Conservation (phyloP, 1,139 yeast genomes). For the Zygosaccharomyces pseudobailii region DNA sequence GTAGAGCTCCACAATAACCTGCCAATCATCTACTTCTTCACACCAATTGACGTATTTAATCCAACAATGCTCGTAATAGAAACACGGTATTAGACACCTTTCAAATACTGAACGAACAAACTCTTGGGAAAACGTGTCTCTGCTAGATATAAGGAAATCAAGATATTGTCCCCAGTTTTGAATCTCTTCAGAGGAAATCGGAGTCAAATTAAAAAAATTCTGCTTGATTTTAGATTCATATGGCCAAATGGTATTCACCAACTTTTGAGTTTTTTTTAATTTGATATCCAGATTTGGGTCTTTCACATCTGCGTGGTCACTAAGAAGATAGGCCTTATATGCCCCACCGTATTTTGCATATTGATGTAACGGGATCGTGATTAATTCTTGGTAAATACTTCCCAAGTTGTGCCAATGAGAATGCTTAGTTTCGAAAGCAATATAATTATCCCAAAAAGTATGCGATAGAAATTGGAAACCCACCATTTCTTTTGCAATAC, state of each 20-base stretch:
- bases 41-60: slow-evolving; percentile 47
- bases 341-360: slow-evolving; percentile 59
- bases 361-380: slow-evolving; percentile 59
- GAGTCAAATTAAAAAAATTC: slow-evolving; percentile 42
- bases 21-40: slow-evolving; percentile 13
- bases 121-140: slow-evolving; percentile 9
- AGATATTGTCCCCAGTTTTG: slow-evolving; percentile 51
- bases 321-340: slow-evolving; percentile 40
- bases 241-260: slow-evolving; percentile 56
- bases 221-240: slow-evolving; percentile 50
- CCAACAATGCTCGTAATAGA: slow-evolving; percentile 53
- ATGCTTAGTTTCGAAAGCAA: slow-evolving; percentile 44
- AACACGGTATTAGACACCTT: slow-evolving; percentile 56
- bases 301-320: slow-evolving; percentile 25
- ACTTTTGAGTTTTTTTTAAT: slow-evolving; percentile 44
- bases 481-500: slow-evolving; percentile 39
- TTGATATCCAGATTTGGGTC: slow-evolving; percentile 37
- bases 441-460: slow-evolving; percentile 59
- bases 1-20: slow-evolving; percentile 15
- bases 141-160: slow-evolving; percentile 37
- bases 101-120: slow-evolving; percentile 46
- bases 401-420: slow-evolving; percentile 32
- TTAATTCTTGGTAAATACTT: slow-evolving; percentile 40
- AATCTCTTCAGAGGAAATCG: slow-evolving; percentile 38
- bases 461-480: slow-evolving; percentile 61